A percentile compares a stretch with the other conserved stretches of the same genome.
Conservation (phyloP, 2,329 filamentous ascomycete genomes). For the Sarocladium kiliense region DNA sequence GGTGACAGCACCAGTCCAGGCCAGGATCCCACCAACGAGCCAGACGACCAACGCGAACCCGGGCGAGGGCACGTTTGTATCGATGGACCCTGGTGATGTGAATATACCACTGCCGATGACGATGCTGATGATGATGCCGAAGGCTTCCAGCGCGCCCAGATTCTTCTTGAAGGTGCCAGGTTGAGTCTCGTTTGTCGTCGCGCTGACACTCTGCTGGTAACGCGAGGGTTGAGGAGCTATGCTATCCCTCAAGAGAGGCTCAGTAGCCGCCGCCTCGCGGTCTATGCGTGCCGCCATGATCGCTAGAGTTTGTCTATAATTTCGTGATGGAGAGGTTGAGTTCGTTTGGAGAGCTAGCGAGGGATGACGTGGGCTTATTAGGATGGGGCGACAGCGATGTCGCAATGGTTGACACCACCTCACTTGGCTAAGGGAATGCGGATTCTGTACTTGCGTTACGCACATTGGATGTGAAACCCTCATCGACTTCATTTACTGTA, state of each 20-base stretch:
- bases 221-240: background rate
- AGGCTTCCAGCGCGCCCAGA: slow-evolving; percentile 43
- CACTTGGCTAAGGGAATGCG: no score
- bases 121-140: slow-evolving; percentile 57
- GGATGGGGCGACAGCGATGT: no score
- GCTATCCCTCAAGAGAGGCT: background rate
- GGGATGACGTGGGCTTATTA: no score
- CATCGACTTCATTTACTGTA: no score
- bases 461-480: no score
- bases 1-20: slow-evolving; percentile 59
- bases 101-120: slow-evolving; percentile 63
- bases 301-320: background rate
- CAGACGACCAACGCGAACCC: slow-evolving; percentile 53
- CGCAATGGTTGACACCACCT: no score
- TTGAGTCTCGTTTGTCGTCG: background rate
- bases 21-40: slow-evolving; percentile 56
- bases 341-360: no score
- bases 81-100: slow-evolving; percentile 58
- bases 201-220: background rate
- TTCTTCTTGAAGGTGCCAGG: slow-evolving; percentile 33
- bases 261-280: background rate
- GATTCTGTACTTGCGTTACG: no score
- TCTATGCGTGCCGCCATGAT: background rate
- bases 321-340: no score
- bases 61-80: slow-evolving; percentile 58